These are phyloP conservation scores for Penicillium odoratum DNA, from an alignment of 495 filamentous ascomycete species.

Conservation along the genomic window DNA sequence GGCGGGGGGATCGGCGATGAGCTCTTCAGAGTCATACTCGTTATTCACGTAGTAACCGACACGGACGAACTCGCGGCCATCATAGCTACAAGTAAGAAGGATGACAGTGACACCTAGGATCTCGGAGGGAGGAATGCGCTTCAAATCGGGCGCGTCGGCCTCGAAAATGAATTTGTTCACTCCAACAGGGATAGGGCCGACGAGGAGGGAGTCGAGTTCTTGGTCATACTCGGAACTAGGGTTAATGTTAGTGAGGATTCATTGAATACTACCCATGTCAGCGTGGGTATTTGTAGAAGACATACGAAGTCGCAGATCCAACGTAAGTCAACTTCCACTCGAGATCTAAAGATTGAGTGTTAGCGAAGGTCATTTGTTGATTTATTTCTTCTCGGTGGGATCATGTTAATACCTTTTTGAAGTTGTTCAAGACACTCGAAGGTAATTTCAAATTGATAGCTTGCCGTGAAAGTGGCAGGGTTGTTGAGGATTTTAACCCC, in stretches of 20 bases:
- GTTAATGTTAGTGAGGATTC: constrained; percentile 19
- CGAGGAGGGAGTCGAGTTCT: constrained; percentile 93
- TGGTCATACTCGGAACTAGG: constrained; percentile 90
- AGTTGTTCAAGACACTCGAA: constrained; percentile 95
- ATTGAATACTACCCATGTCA: neutral
- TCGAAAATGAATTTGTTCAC: constrained; percentile 99
- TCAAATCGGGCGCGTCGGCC: constrained; percentile 86
- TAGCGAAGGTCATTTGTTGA: constrained; percentile 3
- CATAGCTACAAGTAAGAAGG: constrained; percentile 94
- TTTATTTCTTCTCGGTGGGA: neutral
- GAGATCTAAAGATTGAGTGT: constrained; percentile 61
- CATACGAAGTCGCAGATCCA: constrained; percentile 93
- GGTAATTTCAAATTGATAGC: constrained; percentile 96
- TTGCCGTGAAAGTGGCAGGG: constrained; percentile 82
- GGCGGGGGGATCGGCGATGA: constrained; percentile 81
- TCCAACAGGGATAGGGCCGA: constrained; percentile 93
- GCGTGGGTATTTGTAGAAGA: constrained; percentile 16
- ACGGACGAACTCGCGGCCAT: constrained; percentile 93
- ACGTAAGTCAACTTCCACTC: constrained; percentile 99
- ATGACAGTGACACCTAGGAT: constrained; percentile 97
- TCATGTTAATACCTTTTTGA: constrained; percentile 69
- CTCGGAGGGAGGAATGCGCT: constrained; percentile 87
- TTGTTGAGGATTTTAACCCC: constrained; percentile 96
- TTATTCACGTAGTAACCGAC: constrained; percentile 99
- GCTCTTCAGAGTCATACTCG: constrained; percentile 91